Evolutionary conservation across 1,284 basidiomycete genomes (phyloP), one percentile per base, ranked within the genome.

Genomic region (Leccinum solheimii): DNA sequence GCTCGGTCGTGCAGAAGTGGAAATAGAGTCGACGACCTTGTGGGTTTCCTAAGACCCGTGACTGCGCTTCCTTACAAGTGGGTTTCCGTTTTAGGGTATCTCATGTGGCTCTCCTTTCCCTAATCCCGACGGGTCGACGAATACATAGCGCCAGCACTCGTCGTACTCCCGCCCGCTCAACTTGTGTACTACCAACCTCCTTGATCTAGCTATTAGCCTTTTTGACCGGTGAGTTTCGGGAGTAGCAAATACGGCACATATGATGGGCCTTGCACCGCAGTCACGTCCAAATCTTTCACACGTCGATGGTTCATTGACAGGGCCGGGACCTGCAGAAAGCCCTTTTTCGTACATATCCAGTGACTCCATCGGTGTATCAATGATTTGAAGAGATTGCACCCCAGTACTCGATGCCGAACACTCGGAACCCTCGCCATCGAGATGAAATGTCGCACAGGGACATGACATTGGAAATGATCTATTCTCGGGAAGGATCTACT

Each of bases 1-100:
- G 56, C 23, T 38, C 26, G 19, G 58, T 55, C 43, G 59, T 55
- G 14, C 49, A 43, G 56, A 45, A 55, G 23, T n/a, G 50, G 50
- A 52, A 30, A 52, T 27, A 13, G 4, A 50, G 48, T 56, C 55
- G 57, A 62, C 61, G 48, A 53, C 56, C 56, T 58, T 69, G 64
- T 56, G 70, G 71, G 59, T 66, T 61, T 62, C 63, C 67, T 49
- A 58, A 62, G 62, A 55, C 60, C 36, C 58, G 74, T 76, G 72
- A 72, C 74, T 74, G 72, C 58, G 66, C 62, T 63, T 62, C 73
- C 67, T 66, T 69, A 59, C 66, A 70, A 53, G 57, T 51, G 60
- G 58, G 23, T 62, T 63, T 64, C 72, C 69, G 21, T 49, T 75
- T 68, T 72, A 40, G 66, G 69, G 32, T 56, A 7, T 30, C 34